These are phyloP conservation scores for Pseudopithomyces maydicus DNA, from an alignment of 2,329 filamentous ascomycete species.

Conservation along the genomic window DNA sequence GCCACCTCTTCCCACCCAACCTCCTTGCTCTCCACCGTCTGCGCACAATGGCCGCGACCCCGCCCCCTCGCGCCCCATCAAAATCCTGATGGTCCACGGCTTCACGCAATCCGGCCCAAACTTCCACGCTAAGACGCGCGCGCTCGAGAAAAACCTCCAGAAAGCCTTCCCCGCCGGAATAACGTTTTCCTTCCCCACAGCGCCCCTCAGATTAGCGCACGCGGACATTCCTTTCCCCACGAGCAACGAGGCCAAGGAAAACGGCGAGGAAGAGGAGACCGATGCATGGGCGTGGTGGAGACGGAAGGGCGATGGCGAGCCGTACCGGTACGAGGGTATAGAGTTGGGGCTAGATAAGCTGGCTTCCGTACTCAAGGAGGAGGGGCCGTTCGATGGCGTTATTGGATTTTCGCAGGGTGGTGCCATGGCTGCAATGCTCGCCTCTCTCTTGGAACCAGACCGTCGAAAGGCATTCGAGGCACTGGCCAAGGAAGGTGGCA, in stretches of 20 bases:
- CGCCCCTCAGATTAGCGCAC: slow-evolving; percentile 48
- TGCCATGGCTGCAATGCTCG: slow-evolving; percentile 72
- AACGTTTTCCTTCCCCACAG: slow-evolving; percentile 55
- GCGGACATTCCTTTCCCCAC: slow-evolving; percentile 60
- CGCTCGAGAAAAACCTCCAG: slow-evolving; percentile 77
- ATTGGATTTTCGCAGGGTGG: slow-evolving; percentile 45
- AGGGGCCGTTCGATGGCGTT: slow-evolving; percentile 45
- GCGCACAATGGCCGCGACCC: slow-evolving; percentile 37
- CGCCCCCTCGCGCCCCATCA: slow-evolving; percentile 43
- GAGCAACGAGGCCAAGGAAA: slow-evolving; percentile 17
- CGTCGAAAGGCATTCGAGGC: slow-evolving; percentile 55
- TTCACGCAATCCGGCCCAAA: slow-evolving; percentile 88
- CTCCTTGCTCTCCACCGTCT: slow-evolving; percentile 21
- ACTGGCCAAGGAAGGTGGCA: slow-evolving; percentile 46
- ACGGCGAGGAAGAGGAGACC: slow-evolving; percentile 55
- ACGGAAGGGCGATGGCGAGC: slow-evolving; percentile 63
- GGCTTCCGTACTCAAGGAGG: slow-evolving; percentile 48
- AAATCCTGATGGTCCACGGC: slow-evolving; percentile 63
- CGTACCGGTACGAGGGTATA: slow-evolving; percentile 67
- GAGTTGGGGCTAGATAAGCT: slow-evolving; percentile 70
- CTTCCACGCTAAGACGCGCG: slow-evolving; percentile 88
- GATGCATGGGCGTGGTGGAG: slow-evolving; percentile 88
- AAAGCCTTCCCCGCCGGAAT: slow-evolving; percentile 69
- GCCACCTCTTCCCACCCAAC: slow-evolving; percentile 21
- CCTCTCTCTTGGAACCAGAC: slow-evolving; percentile 69